phyloP scores from a whole-genome alignment of 768 basidiomycete genomes.

The Cystofilobasidium capitatum region DNA sequence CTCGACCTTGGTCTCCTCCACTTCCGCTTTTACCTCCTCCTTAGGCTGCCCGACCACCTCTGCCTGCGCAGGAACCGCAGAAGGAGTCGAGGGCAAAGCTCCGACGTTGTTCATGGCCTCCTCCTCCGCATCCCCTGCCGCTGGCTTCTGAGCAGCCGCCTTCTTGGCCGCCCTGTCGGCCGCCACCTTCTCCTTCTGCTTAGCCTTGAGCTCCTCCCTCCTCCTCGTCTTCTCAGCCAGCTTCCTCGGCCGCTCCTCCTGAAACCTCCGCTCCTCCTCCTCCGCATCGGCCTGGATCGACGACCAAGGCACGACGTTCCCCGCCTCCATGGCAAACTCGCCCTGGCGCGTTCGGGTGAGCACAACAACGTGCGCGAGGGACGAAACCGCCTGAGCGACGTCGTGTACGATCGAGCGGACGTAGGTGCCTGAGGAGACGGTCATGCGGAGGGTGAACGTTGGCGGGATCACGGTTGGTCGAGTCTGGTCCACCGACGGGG shows the following conservation, averaged over 20 bases:
- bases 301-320: constrained; percentile 30
- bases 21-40: constrained; percentile 38
- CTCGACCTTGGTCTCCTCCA: constrained; percentile 2
- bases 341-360: constrained; percentile 84
- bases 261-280: constrained; percentile 13
- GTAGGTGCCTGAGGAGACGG: constrained; percentile 91
- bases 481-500: neutral
- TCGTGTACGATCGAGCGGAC: constrained; percentile 94
- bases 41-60: constrained; percentile 45
- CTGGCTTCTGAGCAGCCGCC: neutral
- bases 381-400: constrained; percentile 68
- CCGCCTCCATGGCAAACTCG: constrained; percentile 45
- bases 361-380: constrained; percentile 86
- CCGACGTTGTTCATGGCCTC: constrained; percentile 30
- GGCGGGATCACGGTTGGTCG: constrained; percentile 44
- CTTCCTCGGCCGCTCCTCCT: neutral
- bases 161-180: constrained; percentile 57
- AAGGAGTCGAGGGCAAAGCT: constrained; percentile 24
- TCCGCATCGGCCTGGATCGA: constrained; percentile 23
- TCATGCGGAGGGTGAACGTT: constrained; percentile 81
- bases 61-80: constrained; percentile 45
- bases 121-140: constrained; percentile 32
- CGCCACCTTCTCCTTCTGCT: constrained; percentile 53
- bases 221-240: constrained; percentile 6
- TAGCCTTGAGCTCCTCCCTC: constrained; percentile 42